phyloP scores from a whole-genome alignment of 2,329 filamentous ascomycete genomes.

The Clonostachys chloroleuca region DNA sequence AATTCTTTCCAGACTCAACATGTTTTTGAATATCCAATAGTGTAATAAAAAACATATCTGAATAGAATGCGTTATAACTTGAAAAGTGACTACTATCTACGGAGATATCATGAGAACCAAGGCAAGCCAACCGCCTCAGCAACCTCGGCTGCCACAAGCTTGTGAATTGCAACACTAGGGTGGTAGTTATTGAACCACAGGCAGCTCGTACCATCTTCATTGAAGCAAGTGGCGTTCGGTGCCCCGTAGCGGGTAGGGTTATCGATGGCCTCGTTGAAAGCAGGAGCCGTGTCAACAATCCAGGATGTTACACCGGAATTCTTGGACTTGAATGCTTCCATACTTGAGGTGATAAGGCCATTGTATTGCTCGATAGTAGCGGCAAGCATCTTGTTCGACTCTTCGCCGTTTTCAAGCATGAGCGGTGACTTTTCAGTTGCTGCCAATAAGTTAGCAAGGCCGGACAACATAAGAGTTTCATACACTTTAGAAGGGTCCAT shows the following conservation, averaged over 20 bases:
- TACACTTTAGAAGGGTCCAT: neutral
- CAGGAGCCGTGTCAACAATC: slow-evolving; percentile 30
- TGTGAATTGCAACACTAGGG: slow-evolving; percentile 31
- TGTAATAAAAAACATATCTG: no score
- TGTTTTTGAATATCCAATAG: no score
- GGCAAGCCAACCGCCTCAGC: slow-evolving; percentile 7
- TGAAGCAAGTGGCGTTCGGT: slow-evolving; percentile 33
- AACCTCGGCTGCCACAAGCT: slow-evolving; percentile 28
- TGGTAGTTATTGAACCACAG: slow-evolving; percentile 40
- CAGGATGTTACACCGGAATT: slow-evolving; percentile 24
- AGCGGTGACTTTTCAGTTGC: slow-evolving; percentile 24
- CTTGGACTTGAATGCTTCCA: slow-evolving; percentile 21
- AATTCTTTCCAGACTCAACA: no score
- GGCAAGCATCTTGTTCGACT: slow-evolving; percentile 13
- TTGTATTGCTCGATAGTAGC: slow-evolving; percentile 32
- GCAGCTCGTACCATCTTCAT: slow-evolving; percentile 33
- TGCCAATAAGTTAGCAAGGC: neutral
- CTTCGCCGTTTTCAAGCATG: slow-evolving; percentile 16
- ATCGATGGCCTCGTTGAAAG: slow-evolving; percentile 36
- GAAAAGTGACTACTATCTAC: no score
- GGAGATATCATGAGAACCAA: no score
- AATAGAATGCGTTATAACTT: no score
- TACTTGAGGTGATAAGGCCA: slow-evolving; percentile 14
- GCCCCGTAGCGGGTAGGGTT: slow-evolving; percentile 34
- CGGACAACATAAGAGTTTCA: no score